Conservation (phyloP, 2,329 filamentous ascomycete genomes). For the Neonectria magnoliae region DNA sequence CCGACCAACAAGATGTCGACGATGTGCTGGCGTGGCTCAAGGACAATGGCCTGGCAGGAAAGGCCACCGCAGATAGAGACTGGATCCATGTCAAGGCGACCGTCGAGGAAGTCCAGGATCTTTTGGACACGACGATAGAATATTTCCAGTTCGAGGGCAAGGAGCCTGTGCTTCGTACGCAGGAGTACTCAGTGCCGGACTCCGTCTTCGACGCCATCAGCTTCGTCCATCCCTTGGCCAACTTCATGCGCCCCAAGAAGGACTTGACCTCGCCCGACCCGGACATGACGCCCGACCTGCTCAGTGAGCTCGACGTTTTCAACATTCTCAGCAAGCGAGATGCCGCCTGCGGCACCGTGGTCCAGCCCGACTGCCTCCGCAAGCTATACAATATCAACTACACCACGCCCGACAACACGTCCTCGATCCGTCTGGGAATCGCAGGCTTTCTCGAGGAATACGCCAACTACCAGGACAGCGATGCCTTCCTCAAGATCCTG, state of each 20-base stretch:
- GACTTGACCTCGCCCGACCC: constrained; percentile 35
- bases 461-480: constrained; percentile 55
- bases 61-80: constrained; percentile 48
- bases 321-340: constrained; percentile 35
- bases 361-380: constrained; percentile 54
- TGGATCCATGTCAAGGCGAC: constrained; percentile 57
- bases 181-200: constrained; percentile 56
- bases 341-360: constrained; percentile 45
- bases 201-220: constrained; percentile 51
- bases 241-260: constrained; percentile 58
- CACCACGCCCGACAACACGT: constrained; percentile 40
- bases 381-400: constrained; percentile 59
- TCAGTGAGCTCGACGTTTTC: constrained; percentile 23
- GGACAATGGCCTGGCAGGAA: constrained; percentile 47
- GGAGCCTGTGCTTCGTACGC: constrained; percentile 54
- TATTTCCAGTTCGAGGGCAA: constrained; percentile 54
- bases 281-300: constrained; percentile 14
- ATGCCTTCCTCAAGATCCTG: constrained; percentile 50
- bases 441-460: constrained; percentile 62
- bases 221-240: constrained; percentile 59
- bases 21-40: constrained; percentile 55
- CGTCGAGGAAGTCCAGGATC: constrained; percentile 49
- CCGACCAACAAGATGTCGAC: constrained; percentile 47
- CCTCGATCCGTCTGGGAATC: constrained; percentile 55
- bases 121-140: constrained; percentile 54